Base-by-base conservation (phyloP, 768 basidiomycete genomes). In the Butyriboletus loyo region DNA sequence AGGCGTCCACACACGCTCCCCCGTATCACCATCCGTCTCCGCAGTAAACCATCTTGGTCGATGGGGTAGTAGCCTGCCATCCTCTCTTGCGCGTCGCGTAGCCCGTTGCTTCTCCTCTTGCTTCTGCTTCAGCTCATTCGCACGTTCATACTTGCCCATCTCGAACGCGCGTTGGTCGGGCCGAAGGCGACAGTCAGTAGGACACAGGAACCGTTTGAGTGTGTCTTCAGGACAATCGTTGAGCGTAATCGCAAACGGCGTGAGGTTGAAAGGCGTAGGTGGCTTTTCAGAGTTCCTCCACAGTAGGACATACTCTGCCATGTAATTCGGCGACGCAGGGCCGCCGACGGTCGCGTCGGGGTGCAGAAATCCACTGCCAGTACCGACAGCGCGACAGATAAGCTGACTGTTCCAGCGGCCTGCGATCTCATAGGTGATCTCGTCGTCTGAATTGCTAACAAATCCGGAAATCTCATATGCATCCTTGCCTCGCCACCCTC, bases 121-220 rank as follows among this genome's bases (percentile, higher is more conserved):
- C 61, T 73, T 73, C 36, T 77, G 73, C 75, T 92, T 98, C 64
- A 89, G 75, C 52, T 77, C 81, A 67, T 90, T 97, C 53, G 89
- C 92, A 42, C 81, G 77, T 61, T 89, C 92, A 61, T 92, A 95
- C 64, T 80, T 77, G 38, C 92, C 95, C 58, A 85, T 65, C 75
- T 98, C 95, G 67, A 98, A 98, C 24, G 95, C 93, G 25, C 95
- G 80, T 67, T 97, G 94, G 66, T 98, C 95, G 0, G 93, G 93
- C 0, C 95, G 82, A 25, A 97, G 70, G 4, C 96, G 82, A 65
- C 94, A 98, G 70, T 98, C 95, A 3, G 95, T 98, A 2, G 92
- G 90, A 27, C 86, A 85, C 2, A 98, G 58, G 66, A 81, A 91
- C 5, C 85, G 83, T 52, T 76, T 76, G 13, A 98, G 73, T 3